Evolutionary conservation across 208 protist genomes (phyloP).

Genomic region (Crithidia expoeki): DNA sequence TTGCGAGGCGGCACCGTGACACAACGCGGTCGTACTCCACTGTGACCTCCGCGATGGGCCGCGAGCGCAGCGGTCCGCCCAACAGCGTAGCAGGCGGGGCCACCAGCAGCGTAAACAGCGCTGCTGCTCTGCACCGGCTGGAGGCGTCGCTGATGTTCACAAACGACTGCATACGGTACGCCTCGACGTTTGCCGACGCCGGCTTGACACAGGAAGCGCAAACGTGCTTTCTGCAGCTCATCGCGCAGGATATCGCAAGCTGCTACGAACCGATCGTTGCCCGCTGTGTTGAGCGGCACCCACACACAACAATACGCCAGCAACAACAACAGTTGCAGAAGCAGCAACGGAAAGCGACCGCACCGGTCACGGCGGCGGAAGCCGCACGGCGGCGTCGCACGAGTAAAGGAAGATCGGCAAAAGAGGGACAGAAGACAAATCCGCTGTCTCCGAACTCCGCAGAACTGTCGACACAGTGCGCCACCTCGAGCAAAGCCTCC

Average conservation of each 20-base stretch:
- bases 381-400: constrained; percentile 2
- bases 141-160: constrained; percentile 23
- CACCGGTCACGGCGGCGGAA: not conserved
- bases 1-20: constrained; percentile 1
- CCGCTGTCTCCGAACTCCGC: not conserved
- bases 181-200: constrained; percentile 21
- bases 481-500: not conserved
- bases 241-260: constrained; percentile 30
- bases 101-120: constrained; percentile 6
- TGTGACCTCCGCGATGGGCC: not conserved
- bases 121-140: constrained; percentile 24
- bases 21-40: constrained; percentile 6
- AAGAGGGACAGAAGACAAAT: constrained; percentile 7
- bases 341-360: not conserved
- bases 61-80: constrained; percentile 13
- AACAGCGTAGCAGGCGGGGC: not conserved
- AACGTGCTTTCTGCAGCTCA: constrained; percentile 25
- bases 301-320: not conserved
- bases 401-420: constrained; percentile 1
- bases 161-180: constrained; percentile 30
- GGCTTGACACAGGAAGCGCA: constrained; percentile 32
- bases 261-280: constrained; percentile 24
- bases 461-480: not conserved
- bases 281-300: constrained; percentile 27
- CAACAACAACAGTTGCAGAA: constrained; percentile 2